Conservation (phyloP, 1,284 basidiomycete species). For the Puccinia sorghi region DNA sequence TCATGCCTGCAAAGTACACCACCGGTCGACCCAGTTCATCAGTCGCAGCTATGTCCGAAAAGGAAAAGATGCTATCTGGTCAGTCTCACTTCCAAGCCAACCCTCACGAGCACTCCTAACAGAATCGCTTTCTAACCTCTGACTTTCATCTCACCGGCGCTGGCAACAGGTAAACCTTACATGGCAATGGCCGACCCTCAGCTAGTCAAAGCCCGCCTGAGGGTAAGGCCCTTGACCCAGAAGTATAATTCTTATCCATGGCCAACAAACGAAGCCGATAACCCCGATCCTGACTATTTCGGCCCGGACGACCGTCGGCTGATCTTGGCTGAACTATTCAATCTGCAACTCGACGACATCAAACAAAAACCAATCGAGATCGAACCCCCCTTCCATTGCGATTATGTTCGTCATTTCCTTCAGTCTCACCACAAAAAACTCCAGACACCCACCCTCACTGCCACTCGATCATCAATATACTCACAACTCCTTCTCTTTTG, state of each 20-base stretch:
- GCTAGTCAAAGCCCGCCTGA: conserved; percentile 24
- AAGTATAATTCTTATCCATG: conserved; percentile 30
- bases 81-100: too few species aligned
- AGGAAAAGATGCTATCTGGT: not conserved
- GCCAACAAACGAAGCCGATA: conserved; percentile 27
- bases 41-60: too few species aligned
- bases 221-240: conserved; percentile 13
- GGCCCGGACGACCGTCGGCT: conserved; percentile 41
- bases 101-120: too few species aligned
- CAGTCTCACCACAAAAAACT: not conserved
- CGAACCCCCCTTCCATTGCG: conserved; percentile 54
- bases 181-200: conserved; percentile 21
- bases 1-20: too few species aligned
- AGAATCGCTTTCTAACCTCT: too few species aligned
- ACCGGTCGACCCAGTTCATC: too few species aligned
- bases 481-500: not conserved
- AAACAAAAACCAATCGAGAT: conserved; percentile 50
- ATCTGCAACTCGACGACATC: conserved; percentile 50
- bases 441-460: not conserved
- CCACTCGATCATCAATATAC: not conserved
- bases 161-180: conserved; percentile 24
- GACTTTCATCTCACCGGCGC: not conserved
- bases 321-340: conserved; percentile 53
- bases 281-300: conserved; percentile 35
- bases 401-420: conserved; percentile 46